Base-by-base conservation (phyloP, 331 rosid species). In the Stylosanthes scabra region DNA sequence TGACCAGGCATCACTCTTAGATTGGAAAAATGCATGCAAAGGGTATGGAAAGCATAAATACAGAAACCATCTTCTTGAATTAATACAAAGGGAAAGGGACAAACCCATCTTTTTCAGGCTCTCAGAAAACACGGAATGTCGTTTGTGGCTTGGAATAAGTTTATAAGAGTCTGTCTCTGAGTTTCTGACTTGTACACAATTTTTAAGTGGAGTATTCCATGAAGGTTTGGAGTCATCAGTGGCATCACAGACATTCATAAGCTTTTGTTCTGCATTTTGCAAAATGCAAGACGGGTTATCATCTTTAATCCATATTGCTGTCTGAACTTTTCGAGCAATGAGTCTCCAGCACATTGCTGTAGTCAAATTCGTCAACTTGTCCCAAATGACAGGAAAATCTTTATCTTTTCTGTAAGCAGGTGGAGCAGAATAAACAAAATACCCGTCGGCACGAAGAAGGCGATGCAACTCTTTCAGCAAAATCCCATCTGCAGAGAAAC, bases 311-410 rank as follows among this genome's bases (percentile, higher is more conserved):
- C 99, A 94, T 81, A 94, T 88, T 63, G 97, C 97, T 6, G 99
- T 91, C 86, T 94, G 99, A 83, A 91, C 87, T 86, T 83, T 78
- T 34, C 83, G 83, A 79, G 93, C 88, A 76, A 94, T 82, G 74
- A 94, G 97, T 86, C 87, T 91, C 99, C 96, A 94, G 83, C 97
- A 91, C 96, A 94, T 89, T 66, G 97, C 89, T 5, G 96, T 84
- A 56, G 97, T 90, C 72, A 94, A 74, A 79, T 87, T 94, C 76
- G 86, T 77, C 83, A 94, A 59, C 54, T 85, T 90, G 70, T 94
- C 87, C 99, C 99, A 94, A 80, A 88, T 84, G 68, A 50, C 72
- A 78, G 97, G 96, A 81, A 34, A 94, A 6, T 81, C 81, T 82
- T 91, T 94, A 71, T 87, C 93, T 68, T 83, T 90, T 59, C 81